These are phyloP conservation scores for Fomitopsis pinicola DNA, from an alignment of 1,284 basidiomycete genomes.

Conservation along the genomic window DNA sequence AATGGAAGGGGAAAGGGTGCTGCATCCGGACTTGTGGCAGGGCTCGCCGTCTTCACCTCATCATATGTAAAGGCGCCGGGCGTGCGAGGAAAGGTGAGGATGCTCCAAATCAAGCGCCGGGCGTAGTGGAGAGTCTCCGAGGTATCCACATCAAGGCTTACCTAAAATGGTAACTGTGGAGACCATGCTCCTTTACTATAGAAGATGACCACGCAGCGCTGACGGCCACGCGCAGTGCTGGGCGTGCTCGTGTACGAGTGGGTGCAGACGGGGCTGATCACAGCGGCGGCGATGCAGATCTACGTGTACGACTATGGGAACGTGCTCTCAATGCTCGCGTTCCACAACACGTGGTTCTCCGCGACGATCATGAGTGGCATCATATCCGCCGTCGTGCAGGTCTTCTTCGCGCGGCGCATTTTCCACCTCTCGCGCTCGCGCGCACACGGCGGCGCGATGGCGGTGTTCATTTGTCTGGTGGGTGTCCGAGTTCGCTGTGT, in stretches of 20 bases:
- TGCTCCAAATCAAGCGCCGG: too few relatives aligned
- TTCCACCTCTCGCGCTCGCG: slow-evolving; percentile 11
- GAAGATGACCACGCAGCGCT: background rate
- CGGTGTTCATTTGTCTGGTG: slow-evolving; percentile 7
- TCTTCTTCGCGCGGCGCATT: slow-evolving; percentile 18
- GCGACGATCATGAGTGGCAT: slow-evolving; percentile 16
- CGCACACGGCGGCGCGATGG: slow-evolving; percentile 2
- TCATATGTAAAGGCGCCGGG: too few relatives aligned
- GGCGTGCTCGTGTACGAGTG: slow-evolving; percentile 10
- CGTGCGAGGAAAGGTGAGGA: too few relatives aligned
- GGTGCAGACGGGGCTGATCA: slow-evolving; percentile 13
- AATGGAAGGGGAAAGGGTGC: too few relatives aligned
- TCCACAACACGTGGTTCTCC: slow-evolving; percentile 18
- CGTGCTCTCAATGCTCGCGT: slow-evolving; percentile 3
- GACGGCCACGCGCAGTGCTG: slow-evolving; percentile 9
- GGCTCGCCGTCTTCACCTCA: too few relatives aligned
- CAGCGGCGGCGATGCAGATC: slow-evolving; percentile 9
- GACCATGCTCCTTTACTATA: too few relatives aligned
- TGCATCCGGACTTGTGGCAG: too few relatives aligned
- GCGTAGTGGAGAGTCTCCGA: too few relatives aligned
- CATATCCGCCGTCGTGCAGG: slow-evolving; percentile 14
- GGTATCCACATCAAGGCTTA: too few relatives aligned
- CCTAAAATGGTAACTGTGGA: too few relatives aligned
- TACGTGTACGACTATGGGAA: slow-evolving; percentile 15
- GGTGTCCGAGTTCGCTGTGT: background rate